Evolutionary conservation across 2,329 filamentous ascomycete species (phyloP).

Genomic region (Zopfia rhizophila): DNA sequence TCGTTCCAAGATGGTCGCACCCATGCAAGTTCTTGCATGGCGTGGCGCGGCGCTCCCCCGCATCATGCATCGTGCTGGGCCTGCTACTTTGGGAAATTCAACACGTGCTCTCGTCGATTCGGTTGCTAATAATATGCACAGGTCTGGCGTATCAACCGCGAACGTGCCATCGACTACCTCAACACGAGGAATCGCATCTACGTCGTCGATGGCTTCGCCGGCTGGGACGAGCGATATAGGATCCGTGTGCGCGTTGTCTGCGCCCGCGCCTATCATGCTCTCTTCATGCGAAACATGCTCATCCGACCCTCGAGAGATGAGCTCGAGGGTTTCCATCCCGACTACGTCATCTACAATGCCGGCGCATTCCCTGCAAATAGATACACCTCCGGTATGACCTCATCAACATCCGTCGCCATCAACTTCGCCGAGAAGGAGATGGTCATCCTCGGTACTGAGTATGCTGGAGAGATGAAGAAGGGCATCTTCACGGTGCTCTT

Average conservation of each 20-base stretch:
- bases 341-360: constrained; percentile 99
- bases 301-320: constrained; percentile 92
- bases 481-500: constrained; percentile 99
- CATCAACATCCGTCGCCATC: constrained; percentile 95
- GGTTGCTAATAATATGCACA: constrained; percentile 56
- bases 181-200: constrained; percentile 99
- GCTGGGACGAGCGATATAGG: constrained; percentile 98
- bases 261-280: constrained; percentile 97
- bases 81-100: constrained; percentile 21
- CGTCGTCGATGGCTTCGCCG: constrained; percentile 95
- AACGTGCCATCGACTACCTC: constrained; percentile 98
- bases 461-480: constrained; percentile 98
- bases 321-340: constrained; percentile 96
- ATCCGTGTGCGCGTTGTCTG: constrained; percentile 98
- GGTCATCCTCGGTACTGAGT: constrained; percentile 99
- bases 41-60: constrained; percentile 42
- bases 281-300: constrained; percentile 99
- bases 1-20: constrained; percentile 26
- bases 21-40: constrained; percentile 42
- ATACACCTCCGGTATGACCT: constrained; percentile 98
- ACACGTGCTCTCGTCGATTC: constrained; percentile 32
- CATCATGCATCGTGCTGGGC: constrained; percentile 39
- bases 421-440: constrained; percentile 99
- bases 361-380: constrained; percentile 98
- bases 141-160: constrained; percentile 99